phyloP scores from a whole-genome alignment of 768 basidiomycete species.

The Naematelia aurantialba region DNA sequence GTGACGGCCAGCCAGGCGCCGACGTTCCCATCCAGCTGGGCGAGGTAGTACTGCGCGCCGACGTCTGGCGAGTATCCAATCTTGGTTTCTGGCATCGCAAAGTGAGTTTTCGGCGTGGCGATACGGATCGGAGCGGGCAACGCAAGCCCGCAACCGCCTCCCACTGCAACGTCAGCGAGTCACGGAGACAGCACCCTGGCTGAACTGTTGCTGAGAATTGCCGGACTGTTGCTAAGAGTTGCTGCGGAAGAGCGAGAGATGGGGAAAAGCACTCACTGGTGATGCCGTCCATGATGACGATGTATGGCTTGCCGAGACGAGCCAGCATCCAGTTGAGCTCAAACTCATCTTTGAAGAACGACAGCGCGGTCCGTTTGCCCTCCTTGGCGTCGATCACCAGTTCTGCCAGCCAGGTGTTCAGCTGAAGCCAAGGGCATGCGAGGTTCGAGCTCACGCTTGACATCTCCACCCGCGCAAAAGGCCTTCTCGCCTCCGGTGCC shows the following conservation, averaged over 20 bases:
- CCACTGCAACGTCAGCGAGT: conserved; percentile 60
- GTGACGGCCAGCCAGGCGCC: conserved; percentile 94
- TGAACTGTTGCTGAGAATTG: background rate
- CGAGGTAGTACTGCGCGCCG: conserved; percentile 82
- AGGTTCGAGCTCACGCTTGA: conserved; percentile 61
- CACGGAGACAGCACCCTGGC: background rate
- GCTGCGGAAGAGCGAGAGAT: too few species aligned
- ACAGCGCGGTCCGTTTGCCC: conserved; percentile 51
- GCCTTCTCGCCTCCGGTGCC: conserved; percentile 58
- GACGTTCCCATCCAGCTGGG: conserved; percentile 81
- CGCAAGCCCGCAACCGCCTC: conserved; percentile 87
- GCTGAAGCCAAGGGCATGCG: conserved; percentile 2
- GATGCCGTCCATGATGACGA: conserved; percentile 82
- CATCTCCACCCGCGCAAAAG: conserved; percentile 94
- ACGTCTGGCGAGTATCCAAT: conserved; percentile 71
- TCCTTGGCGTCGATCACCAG: conserved; percentile 36
- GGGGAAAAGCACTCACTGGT: conserved; percentile 63
- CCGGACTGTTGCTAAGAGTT: too few species aligned
- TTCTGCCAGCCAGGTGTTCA: conserved; percentile 17
- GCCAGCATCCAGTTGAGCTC: conserved; percentile 47
- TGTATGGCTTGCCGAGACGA: conserved; percentile 78
- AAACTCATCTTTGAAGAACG: conserved; percentile 84
- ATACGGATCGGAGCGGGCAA: conserved; percentile 82
- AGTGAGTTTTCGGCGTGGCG: conserved; percentile 83
- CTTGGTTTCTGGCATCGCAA: conserved; percentile 89